Evolutionary conservation across 805 yeast species (phyloP).

Genomic region (Ogataea minuta): DNA sequence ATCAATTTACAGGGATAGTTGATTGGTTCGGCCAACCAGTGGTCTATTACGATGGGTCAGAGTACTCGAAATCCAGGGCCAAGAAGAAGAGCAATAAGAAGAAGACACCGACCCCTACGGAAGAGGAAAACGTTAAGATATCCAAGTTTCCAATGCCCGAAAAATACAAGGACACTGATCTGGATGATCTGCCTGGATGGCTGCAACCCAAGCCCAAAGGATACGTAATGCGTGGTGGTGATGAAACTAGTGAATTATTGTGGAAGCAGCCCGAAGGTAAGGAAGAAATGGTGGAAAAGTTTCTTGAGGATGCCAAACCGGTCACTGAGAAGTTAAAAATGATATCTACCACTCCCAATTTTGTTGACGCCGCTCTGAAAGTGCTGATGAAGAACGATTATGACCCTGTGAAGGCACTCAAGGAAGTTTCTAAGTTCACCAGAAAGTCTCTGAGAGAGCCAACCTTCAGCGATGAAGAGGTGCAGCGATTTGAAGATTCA

Average conservation of each 20-base stretch:
- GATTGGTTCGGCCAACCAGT: conserved; percentile 67
- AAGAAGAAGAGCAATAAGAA: conserved; percentile 27
- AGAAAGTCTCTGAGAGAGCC: conserved; percentile 73
- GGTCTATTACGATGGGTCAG: conserved; percentile 51
- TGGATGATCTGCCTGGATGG: conserved; percentile 66
- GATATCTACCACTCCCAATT: conserved; percentile 70
- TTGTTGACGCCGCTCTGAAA: conserved; percentile 69
- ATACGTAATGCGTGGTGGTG: conserved; percentile 80
- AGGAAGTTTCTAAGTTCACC: conserved; percentile 45
- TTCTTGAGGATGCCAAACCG: conserved; percentile 51
- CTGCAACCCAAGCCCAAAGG: conserved; percentile 77
- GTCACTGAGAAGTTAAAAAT: conserved; percentile 57
- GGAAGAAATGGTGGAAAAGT: conserved; percentile 40
- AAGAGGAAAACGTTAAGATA: conserved; percentile 22
- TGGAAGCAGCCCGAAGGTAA: conserved; percentile 54
- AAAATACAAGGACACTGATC: conserved; percentile 40
- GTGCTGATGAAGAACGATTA: conserved; percentile 52
- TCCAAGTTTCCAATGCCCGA: conserved; percentile 40
- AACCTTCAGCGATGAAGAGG: conserved; percentile 62
- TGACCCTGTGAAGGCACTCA: conserved; percentile 48
- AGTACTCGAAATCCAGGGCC: conserved; percentile 17
- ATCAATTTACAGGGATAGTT: conserved; percentile 65
- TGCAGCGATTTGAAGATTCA: conserved; percentile 68
- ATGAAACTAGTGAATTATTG: conserved; percentile 57
- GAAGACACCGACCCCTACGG: conserved; percentile 23